A percentile compares a stretch with the other conserved stretches of the same genome.
Evolutionary conservation across 257 asterid genomes (phyloP).

Genomic region (Nicotiana noctiflora): DNA sequence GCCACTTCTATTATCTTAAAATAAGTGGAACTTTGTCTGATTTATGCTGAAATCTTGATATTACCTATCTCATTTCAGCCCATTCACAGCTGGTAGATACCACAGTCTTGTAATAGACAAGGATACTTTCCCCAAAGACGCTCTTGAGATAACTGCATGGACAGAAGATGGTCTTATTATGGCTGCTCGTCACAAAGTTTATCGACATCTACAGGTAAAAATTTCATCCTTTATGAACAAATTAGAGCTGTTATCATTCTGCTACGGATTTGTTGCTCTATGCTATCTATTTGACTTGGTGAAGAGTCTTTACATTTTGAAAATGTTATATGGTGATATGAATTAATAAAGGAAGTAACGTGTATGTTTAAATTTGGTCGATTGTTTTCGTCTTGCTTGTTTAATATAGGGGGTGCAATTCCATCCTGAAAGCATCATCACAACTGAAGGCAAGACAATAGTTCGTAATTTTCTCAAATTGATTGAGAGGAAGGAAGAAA

Average conservation of each 20-base stretch:
- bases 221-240: not conserved
- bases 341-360: not conserved
- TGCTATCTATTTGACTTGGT: not conserved
- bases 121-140: conserved; percentile 71
- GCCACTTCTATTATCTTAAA: too few relatives aligned
- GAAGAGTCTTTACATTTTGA: not conserved
- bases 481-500: conserved; percentile 59
- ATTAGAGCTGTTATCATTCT: not conserved
- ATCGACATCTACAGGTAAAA: conserved; percentile 63
- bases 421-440: conserved; percentile 86
- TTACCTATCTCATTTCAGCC: conserved; percentile 37
- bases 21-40: not conserved
- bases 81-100: conserved; percentile 91
- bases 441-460: conserved; percentile 64
- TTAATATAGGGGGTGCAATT: conserved; percentile 79
- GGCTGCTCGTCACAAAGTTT: conserved; percentile 91
- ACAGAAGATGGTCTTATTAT: conserved; percentile 86
- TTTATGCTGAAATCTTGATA: not conserved
- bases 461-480: conserved; percentile 62
- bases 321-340: not conserved
- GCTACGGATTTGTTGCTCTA: not conserved
- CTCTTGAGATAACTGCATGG: conserved; percentile 89
- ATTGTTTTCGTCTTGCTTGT: not conserved
- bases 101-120: conserved; percentile 93
- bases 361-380: not conserved